These are phyloP conservation scores for Claviceps quebecensis DNA, from an alignment of 2,329 filamentous ascomycete genomes.

Conservation along the genomic window DNA sequence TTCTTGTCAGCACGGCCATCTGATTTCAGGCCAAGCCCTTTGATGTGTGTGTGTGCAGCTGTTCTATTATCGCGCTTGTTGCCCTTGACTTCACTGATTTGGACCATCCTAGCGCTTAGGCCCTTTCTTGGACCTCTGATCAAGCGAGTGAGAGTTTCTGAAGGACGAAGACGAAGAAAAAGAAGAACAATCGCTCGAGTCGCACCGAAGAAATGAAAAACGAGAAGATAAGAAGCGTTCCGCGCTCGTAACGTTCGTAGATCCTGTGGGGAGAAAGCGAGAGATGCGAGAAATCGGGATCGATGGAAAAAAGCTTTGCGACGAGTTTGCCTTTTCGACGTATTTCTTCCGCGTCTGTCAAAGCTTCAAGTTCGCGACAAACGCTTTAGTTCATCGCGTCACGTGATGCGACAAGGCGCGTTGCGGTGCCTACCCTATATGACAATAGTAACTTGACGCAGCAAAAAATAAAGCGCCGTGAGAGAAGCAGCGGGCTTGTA, in stretches of 20 bases:
- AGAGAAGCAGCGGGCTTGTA: no score
- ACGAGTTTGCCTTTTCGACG: background rate
- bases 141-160: background rate
- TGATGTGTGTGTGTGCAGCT: conserved; percentile 95
- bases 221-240: background rate
- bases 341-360: background rate
- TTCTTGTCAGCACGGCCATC: conserved; percentile 78
- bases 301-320: background rate
- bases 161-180: background rate
- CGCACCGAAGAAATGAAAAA: background rate
- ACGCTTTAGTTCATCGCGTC: background rate
- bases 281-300: background rate
- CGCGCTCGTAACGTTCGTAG: background rate
- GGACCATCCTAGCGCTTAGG: conserved; percentile 50
- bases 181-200: background rate
- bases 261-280: background rate
- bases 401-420: background rate
- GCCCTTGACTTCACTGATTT: conserved; percentile 89
- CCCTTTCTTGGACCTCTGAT: conserved; percentile 1
- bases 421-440: background rate
- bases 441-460: background rate
- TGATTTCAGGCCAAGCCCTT: conserved; percentile 71
- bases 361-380: background rate
- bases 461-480: no score
- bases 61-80: conserved; percentile 92